phyloP scores from a whole-genome alignment of 441 rosid species.

The Arabidopsis lyrata region DNA sequence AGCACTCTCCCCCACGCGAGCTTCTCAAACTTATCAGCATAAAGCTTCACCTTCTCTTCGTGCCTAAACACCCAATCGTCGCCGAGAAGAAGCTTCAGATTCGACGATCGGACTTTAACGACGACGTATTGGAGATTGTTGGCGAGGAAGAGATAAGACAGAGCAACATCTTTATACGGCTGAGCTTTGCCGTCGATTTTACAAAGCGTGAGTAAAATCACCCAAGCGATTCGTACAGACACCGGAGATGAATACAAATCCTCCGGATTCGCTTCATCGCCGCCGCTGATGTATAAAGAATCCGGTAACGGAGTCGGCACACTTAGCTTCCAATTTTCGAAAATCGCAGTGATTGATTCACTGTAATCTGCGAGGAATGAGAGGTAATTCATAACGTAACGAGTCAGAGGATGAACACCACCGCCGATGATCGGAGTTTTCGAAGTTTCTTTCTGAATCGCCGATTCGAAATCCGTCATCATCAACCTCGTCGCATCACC shows the following conservation, averaged over 20 bases:
- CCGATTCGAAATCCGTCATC: conserved; percentile 59
- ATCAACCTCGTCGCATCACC: conserved; percentile 49
- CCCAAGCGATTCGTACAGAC: conserved; percentile 64
- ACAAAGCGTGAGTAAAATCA: conserved; percentile 73
- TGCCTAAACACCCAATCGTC: conserved; percentile 79
- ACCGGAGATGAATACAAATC: conserved; percentile 50
- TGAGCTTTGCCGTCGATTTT: conserved; percentile 78
- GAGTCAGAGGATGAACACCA: conserved; percentile 66
- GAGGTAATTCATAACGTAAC: conserved; percentile 62
- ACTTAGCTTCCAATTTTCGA: conserved; percentile 55
- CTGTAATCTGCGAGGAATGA: conserved; percentile 70
- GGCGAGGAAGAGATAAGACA: conserved; percentile 80
- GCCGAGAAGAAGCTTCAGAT: conserved; percentile 65
- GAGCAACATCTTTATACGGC: conserved; percentile 73
- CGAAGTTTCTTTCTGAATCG: conserved; percentile 61
- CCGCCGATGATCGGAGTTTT: conserved; percentile 54
- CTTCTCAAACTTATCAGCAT: conserved; percentile 74
- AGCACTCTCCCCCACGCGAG: conserved; percentile 78
- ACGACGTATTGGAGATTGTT: conserved; percentile 86
- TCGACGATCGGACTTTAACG: conserved; percentile 62
- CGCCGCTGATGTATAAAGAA: conserved; percentile 51
- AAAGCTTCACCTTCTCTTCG: conserved; percentile 66
- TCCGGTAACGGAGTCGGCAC: conserved; percentile 52
- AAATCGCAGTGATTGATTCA: conserved; percentile 55
- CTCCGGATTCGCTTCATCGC: conserved; percentile 46